Evolutionary conservation across 2,329 filamentous ascomycete genomes (phyloP), one percentile per base, ranked within the genome.

Genomic region (Cadophora malorum): DNA sequence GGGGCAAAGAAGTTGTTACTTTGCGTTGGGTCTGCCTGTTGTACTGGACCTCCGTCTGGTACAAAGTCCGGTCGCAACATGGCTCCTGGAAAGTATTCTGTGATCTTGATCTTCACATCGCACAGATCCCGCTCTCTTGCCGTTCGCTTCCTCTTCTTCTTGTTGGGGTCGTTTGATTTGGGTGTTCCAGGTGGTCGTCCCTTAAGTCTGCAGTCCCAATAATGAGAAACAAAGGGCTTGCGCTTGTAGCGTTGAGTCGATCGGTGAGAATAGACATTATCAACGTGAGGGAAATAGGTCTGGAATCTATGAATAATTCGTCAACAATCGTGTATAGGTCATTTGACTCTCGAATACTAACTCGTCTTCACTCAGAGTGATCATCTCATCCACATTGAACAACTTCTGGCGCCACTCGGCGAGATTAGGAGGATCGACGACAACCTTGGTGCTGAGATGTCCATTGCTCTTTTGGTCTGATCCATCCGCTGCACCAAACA

Each of bases 21-120:
- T 50, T 73, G 73, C 28, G 52, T 62, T 38, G 71, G 66, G 67
- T 76, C 73, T 41, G 67, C 66, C 52, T 63, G 52, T 64, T 53
- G 45, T 23, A 69, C 66, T 28, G 72, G 70, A 3, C 71, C 73
- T 59, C 73, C 75, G 56, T 79, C 78, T 19, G 76, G 72, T 23
- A 73, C 72, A 53, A 76, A 74, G 58, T 75, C 78, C 61, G 76
- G 74, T 12, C 74, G 75, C 50, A 76, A 70, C 76, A 78, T 77
- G 63, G 77, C 80, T 47, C 85, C 86, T 10, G 90, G 86, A 64
- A 91, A 90, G 79, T 92, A 92, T 78, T 94, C 91, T 2, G 91
- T 93, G 68, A 94, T 92, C 78, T 94, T 94, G 78, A 94, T 93
- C 80, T 94, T 94, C 71, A 94, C 91, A 78, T 94, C 91, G 77